phyloP scores from a whole-genome alignment of 2,329 filamentous ascomycete genomes.

The Neopestalotiopsis rosae region DNA sequence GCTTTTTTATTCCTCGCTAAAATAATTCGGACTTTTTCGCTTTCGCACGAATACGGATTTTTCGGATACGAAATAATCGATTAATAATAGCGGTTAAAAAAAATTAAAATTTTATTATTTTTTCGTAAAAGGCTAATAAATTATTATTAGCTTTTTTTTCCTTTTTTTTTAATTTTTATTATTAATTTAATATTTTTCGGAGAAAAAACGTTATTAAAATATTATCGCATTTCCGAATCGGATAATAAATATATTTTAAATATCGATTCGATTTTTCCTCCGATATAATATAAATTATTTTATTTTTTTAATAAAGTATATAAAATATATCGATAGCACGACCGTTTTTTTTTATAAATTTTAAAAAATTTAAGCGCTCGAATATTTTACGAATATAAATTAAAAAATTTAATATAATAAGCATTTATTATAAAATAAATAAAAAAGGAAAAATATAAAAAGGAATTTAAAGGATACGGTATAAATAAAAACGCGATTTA shows the following conservation, averaged over 20 bases:
- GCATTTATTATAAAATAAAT: neutral
- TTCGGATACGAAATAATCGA: neutral
- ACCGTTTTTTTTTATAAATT: constrained; percentile 13
- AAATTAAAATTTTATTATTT: neutral
- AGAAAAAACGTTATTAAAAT: neutral
- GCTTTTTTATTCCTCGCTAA: neutral
- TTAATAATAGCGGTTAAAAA: neutral
- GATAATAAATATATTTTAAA: neutral
- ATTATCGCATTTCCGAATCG: neutral
- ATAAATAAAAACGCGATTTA: too few relatives aligned
- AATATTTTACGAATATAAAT: neutral
- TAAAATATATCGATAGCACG: constrained; percentile 20
- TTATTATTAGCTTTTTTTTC: constrained; percentile 3
- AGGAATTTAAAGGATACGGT: too few relatives aligned
- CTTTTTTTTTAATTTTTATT: constrained; percentile 19
- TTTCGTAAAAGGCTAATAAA: constrained; percentile 16
- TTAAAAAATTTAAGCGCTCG: neutral
- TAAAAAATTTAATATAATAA: constrained; percentile 3
- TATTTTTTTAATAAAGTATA: constrained; percentile 22
- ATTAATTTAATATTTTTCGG: constrained; percentile 10
- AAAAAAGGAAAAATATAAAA: neutral
- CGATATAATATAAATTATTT: neutral
- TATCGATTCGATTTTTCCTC: neutral
- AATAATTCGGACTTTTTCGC: constrained; percentile 13
- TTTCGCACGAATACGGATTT: constrained; percentile 16